Evolutionary conservation across 257 asterid species (phyloP), one percentile per base, ranked within the genome.

Genomic region (Schizonepeta tenuifolia): DNA sequence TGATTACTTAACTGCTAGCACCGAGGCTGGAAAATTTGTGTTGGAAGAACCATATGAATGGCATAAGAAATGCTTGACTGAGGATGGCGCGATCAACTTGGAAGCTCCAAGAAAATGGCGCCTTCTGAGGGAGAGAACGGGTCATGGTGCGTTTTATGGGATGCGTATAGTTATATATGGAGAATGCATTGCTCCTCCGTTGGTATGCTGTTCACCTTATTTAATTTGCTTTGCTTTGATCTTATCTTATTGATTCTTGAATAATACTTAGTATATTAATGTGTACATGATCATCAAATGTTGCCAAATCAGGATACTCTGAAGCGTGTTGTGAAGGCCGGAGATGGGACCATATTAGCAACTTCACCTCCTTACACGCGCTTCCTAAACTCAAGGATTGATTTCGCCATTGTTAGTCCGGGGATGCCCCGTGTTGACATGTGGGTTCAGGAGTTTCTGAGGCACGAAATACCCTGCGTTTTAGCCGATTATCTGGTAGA

Each of bases 61-160:
- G 98, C 84, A 91, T 63, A 85, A 81, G 82, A 87, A 86, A 69
- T 79, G 93, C 82, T 78, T 91, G 78, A 89, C 87, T 11, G 97
- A 90, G 79, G 99, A 94, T 74, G 96, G 97, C 21, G 92, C 98
- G 1, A 88, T 92, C 84, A 87, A 88, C 93, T 81, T 94, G 72
- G 95, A 88, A 65, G 99, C 98, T 71, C 99, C 99, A 21, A 78
- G 97, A 70, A 94, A 91, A 71, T 94, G 99, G 99, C 96, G 98
- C 3, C 89, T 87, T 22, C 57, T 83, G 65, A 87, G 85, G 86
- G 92, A 91, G 83, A 91, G 78, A 82, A 91, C 96, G 7, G 94
- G 98, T 57, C 99, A 81, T 75, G 96, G 99, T 6, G 99, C 98
- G 24, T 85, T 94, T 78, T 78, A 89, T 76, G 97, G 95, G 70